Evolutionary conservation across 345 rosid species (phyloP).

Genomic region (Capsella bursapastoris): DNA sequence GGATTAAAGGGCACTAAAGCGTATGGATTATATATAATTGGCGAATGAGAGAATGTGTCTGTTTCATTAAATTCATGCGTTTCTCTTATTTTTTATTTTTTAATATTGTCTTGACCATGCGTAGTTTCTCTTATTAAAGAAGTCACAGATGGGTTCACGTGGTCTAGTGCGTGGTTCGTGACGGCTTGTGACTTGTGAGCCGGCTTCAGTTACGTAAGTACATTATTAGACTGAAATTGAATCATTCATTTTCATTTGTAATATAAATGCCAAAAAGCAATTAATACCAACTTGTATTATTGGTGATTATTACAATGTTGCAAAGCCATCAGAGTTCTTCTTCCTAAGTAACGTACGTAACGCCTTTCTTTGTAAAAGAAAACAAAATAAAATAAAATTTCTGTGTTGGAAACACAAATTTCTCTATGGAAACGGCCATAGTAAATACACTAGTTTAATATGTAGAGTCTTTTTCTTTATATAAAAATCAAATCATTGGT

Average conservation of each 20-base stretch:
- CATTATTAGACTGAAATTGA: conserved; percentile 27
- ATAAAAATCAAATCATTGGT: no score
- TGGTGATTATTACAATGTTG: conserved; percentile 28
- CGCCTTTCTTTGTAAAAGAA: background rate
- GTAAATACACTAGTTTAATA: no score
- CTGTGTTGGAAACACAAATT: background rate
- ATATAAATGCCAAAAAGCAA: conserved; percentile 35
- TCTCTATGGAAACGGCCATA: background rate
- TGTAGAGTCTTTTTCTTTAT: no score
- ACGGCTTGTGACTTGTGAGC: background rate
- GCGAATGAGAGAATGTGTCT: conserved; percentile 37
- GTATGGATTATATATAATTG: conserved; percentile 24
- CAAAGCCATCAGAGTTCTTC: background rate
- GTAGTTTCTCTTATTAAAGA: conserved; percentile 1
- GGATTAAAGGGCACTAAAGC: conserved; percentile 36
- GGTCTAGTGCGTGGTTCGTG: conserved; percentile 34
- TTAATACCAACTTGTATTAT: conserved; percentile 30
- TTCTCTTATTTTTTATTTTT: background rate
- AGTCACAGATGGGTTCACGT: conserved; percentile 36
- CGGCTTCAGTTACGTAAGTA: conserved; percentile 8
- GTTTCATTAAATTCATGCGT: conserved; percentile 42
- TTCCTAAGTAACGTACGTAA: background rate
- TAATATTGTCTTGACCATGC: no score
- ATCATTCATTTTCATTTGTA: conserved; percentile 1
- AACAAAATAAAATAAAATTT: background rate